Base-by-base conservation (phyloP, 495 filamentous ascomycete species). In the Hypoxylon rickii region DNA sequence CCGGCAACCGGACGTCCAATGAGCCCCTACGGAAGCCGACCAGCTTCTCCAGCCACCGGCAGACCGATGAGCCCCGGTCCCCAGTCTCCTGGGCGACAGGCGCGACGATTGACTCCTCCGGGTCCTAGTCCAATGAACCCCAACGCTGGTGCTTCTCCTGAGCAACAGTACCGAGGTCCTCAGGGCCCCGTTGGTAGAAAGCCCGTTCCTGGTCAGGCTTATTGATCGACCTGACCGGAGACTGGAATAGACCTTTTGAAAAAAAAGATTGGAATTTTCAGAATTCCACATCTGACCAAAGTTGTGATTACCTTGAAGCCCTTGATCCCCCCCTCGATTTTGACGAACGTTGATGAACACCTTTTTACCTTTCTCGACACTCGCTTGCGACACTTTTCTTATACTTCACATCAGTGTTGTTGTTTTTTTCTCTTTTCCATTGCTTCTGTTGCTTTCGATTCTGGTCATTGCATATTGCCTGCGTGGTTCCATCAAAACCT, bases 111-210 rank as follows among this genome's bases (percentile, higher is more conserved):
- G 36, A 79, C 71, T 40, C 81, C 83, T 39, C 77, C 81, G 0
- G 81, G 82, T 22, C 79, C 80, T 6, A 89, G 86, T 68, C 83
- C 83, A 3, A 81, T 83, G 78, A 80, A 80, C 43, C 79, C 78
- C 16, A 75, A 76, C 39, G 61, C 71, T 22, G 60, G 57, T 34
- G 40, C 69, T n/a, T 46, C 66, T 18, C 43, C 62, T 17, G 65
- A 67, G 20, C 66, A 69, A 36, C 59, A 58, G 37, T 47, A 33
- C n/a, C 22, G 24, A 33, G 62, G 70, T 2, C 64, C 69, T 32
- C 55, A 65, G 10, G 74, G 63, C n/a, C 59, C 66, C 2, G 63
- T 76, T 24, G 69, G 59, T 40, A 70, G 75, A 32, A 81, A 79
- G 52, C 78, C 77, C 17, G 70, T 76, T 43, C 70, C 73, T 3